A percentile compares a stretch with the other conserved stretches of the same genome.
These are phyloP conservation scores for Violaceomyces palustris DNA, from an alignment of 1,284 basidiomycete genomes.

Conservation along the genomic window DNA sequence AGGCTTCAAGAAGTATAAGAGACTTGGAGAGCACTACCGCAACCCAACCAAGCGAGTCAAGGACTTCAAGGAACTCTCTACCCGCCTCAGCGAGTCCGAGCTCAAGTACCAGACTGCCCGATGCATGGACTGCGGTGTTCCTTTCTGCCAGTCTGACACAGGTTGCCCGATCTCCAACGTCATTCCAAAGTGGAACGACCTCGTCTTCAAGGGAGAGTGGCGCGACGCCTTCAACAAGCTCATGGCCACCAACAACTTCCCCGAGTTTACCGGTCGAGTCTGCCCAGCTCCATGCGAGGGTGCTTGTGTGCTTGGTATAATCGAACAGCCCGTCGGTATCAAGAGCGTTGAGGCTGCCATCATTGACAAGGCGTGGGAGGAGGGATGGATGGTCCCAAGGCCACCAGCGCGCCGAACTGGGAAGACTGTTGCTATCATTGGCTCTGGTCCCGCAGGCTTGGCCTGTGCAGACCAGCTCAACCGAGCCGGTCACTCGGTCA, in stretches of 20 bases:
- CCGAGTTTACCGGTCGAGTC: slow-evolving; percentile 49
- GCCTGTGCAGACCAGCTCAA: slow-evolving; percentile 49
- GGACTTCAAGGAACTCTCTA: slow-evolving; percentile 50
- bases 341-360: slow-evolving; percentile 49
- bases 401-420: slow-evolving; percentile 45
- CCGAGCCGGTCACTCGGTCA: slow-evolving; percentile 49
- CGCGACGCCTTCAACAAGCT: slow-evolving; percentile 47
- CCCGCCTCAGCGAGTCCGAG: slow-evolving; percentile 45
- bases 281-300: slow-evolving; percentile 51
- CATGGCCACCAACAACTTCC: slow-evolving; percentile 52
- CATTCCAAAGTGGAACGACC: slow-evolving; percentile 51
- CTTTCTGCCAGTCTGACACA: slow-evolving; percentile 50
- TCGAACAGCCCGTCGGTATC: slow-evolving; percentile 48
- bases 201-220: slow-evolving; percentile 52
- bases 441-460: slow-evolving; percentile 48
- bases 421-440: slow-evolving; percentile 48
- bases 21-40: slow-evolving; percentile 49
- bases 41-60: slow-evolving; percentile 42
- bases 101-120: slow-evolving; percentile 51
- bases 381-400: slow-evolving; percentile 47
- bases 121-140: slow-evolving; percentile 52
- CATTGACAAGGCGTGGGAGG: slow-evolving; percentile 50
- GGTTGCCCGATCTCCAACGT: slow-evolving; percentile 51
- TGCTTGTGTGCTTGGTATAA: slow-evolving; percentile 49
- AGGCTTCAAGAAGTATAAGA: slow-evolving; percentile 52